A percentile compares a stretch with the other conserved stretches of the same genome.
phyloP scores from a whole-genome alignment of 1,284 basidiomycete species.

The Cutaneotrichosporon cutaneum region DNA sequence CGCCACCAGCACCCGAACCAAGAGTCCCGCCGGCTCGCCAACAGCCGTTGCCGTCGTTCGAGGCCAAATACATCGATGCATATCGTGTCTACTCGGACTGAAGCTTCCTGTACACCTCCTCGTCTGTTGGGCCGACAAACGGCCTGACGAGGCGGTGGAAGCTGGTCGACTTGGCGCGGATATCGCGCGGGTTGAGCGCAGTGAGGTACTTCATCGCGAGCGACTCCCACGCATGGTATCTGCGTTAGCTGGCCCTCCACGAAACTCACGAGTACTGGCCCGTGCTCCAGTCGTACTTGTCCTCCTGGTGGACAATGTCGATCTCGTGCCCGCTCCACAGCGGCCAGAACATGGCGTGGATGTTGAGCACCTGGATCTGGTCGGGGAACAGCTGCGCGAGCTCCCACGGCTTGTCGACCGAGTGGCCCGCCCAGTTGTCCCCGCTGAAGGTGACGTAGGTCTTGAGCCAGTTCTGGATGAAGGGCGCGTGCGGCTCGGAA shows the following conservation, averaged over 20 bases:
- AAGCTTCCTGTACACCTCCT: neutral
- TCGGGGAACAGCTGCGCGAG: conserved; percentile 52
- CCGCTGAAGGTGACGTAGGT: conserved; percentile 53
- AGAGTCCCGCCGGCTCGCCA: too few species aligned
- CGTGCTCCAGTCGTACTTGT: conserved; percentile 45
- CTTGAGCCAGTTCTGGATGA: conserved; percentile 53
- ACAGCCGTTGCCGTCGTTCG: too few species aligned
- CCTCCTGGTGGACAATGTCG: conserved; percentile 41
- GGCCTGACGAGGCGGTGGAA: conserved; percentile 50
- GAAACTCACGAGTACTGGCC: conserved; percentile 50
- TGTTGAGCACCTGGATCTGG: conserved; percentile 55
- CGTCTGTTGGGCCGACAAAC: conserved; percentile 12
- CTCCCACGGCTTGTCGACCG: conserved; percentile 51
- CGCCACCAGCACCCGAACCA: too few species aligned
- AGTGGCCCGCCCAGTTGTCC: conserved; percentile 52
- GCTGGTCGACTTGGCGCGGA: conserved; percentile 45
- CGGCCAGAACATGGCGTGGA: conserved; percentile 57
- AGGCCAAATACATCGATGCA: too few species aligned
- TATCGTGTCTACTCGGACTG: neutral
- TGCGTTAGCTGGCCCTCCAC: conserved; percentile 14
- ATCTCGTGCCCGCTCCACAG: conserved; percentile 53
- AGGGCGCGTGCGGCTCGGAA: conserved; percentile 49
- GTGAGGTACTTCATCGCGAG: conserved; percentile 50
- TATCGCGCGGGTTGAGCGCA: conserved; percentile 41
- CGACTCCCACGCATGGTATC: conserved; percentile 55